These are phyloP conservation scores for Endothia cerciana DNA, from an alignment of 2,329 filamentous ascomycete genomes.

Conservation along the genomic window DNA sequence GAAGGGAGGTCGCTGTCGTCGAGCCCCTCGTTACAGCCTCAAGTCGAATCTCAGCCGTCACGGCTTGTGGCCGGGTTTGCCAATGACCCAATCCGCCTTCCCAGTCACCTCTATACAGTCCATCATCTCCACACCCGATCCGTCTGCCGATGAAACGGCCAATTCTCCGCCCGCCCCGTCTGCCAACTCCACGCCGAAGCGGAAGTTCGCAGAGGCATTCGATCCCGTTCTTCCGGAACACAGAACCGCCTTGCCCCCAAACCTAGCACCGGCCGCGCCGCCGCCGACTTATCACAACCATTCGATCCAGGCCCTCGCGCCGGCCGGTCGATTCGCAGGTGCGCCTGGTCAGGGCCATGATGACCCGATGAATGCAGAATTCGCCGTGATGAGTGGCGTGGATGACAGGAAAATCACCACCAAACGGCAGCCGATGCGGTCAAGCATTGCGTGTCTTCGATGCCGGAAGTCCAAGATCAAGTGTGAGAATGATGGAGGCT, in stretches of 20 bases:
- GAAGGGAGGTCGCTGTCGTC: constrained; percentile 15
- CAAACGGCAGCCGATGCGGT: constrained; percentile 65
- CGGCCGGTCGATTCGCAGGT: constrained; percentile 18
- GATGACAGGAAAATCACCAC: constrained; percentile 50
- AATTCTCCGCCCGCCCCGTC: constrained; percentile 34
- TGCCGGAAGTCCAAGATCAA: constrained; percentile 85
- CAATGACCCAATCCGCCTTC: constrained; percentile 46
- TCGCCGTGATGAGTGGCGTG: constrained; percentile 39
- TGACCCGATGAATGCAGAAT: constrained; percentile 33
- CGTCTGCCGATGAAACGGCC: constrained; percentile 44
- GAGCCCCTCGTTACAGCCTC: constrained; percentile 26
- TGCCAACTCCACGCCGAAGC: constrained; percentile 41
- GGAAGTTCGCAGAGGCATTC: constrained; percentile 43
- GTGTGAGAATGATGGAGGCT: constrained; percentile 77
- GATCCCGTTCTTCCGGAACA: constrained; percentile 36
- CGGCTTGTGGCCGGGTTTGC: constrained; percentile 39
- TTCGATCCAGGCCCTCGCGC: constrained; percentile 27
- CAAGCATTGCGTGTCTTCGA: constrained; percentile 76
- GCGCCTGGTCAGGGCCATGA: constrained; percentile 30
- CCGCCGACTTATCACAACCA: constrained; percentile 32
- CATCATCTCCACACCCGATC: constrained; percentile 52
- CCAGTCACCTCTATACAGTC: constrained; percentile 56
- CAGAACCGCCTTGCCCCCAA: constrained; percentile 36
- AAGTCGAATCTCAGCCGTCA: constrained; percentile 17
- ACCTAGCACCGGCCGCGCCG: constrained; percentile 34